phyloP scores from a whole-genome alignment of 345 rosid species.

The Sisymbrium altissimum region DNA sequence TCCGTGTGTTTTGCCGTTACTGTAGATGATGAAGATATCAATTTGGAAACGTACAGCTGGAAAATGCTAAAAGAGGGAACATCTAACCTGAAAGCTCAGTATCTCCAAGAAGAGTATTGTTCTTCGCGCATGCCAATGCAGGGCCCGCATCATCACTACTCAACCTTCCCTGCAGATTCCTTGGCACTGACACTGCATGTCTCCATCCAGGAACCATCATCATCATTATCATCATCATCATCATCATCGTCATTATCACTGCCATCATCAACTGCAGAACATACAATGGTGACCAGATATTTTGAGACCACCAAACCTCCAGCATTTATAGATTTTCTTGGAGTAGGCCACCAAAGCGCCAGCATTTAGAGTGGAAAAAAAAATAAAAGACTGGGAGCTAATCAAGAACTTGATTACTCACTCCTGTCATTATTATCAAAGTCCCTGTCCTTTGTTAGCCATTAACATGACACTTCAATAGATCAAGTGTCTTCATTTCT shows the following conservation, averaged over 20 bases:
- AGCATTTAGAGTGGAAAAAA: background rate
- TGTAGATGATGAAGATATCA: slow-evolving; percentile 27
- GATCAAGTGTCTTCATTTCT: slow-evolving; percentile 4
- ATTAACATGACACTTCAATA: background rate
- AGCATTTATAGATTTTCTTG: slow-evolving; percentile 65
- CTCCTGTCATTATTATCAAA: slow-evolving; percentile 15
- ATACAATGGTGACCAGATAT: slow-evolving; percentile 23
- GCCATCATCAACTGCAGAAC: slow-evolving; percentile 31
- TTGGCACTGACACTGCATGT: slow-evolving; percentile 43
- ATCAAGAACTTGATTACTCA: slow-evolving; percentile 19
- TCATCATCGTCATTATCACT: slow-evolving; percentile 13
- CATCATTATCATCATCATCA: slow-evolving; percentile 24
- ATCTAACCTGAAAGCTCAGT: slow-evolving; percentile 23
- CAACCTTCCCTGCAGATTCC: slow-evolving; percentile 38
- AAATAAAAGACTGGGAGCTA: background rate
- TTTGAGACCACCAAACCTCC: slow-evolving; percentile 27
- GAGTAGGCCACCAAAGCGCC: slow-evolving; percentile 38
- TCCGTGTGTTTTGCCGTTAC: slow-evolving; percentile 29
- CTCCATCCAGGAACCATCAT: slow-evolving; percentile 37
- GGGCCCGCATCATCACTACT: slow-evolving; percentile 33
- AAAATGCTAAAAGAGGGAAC: slow-evolving; percentile 23
- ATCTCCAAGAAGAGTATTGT: slow-evolving; percentile 18
- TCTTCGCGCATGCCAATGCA: slow-evolving; percentile 28
- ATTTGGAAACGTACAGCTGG: slow-evolving; percentile 21
- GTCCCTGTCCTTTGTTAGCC: slow-evolving; percentile 7